Percentiles rank a stretch among this genome's conserved stretches.
phyloP scores from a whole-genome alignment of 805 yeast genomes.

The Diddensiella santjacobensis region DNA sequence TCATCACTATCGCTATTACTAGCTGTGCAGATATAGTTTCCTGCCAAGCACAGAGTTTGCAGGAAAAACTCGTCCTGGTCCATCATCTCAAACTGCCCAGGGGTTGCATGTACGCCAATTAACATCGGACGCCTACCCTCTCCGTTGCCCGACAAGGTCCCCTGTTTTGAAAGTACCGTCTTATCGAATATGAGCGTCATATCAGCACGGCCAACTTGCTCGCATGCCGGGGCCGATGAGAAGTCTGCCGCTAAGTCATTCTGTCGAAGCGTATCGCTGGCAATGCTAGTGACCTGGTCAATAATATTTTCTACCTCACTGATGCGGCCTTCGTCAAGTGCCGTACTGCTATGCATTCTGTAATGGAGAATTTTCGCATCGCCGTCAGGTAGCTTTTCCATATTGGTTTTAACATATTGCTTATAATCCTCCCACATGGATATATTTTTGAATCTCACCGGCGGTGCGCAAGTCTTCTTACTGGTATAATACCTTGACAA shows the following conservation, averaged over 20 bases:
- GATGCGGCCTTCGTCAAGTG: not conserved
- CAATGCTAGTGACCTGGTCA: not conserved
- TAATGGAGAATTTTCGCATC: not conserved
- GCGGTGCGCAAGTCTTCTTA: slow-evolving; percentile 7
- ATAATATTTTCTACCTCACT: slow-evolving; percentile 10
- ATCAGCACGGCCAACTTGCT: slow-evolving; percentile 14
- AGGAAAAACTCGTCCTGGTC: not conserved
- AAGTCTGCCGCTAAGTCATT: slow-evolving; percentile 11
- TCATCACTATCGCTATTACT: not conserved
- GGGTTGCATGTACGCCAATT: slow-evolving; percentile 12
- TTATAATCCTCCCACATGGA: slow-evolving; percentile 7
- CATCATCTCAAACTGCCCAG: not conserved
- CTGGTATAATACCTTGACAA: slow-evolving; percentile 5
- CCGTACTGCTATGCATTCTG: not conserved
- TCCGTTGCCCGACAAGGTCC: not conserved
- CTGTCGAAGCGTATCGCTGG: slow-evolving; percentile 13
- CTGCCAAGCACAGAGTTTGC: not conserved
- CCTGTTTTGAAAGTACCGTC: not conserved
- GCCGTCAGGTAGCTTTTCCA: not conserved
- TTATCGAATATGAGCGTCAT: slow-evolving; percentile 7
- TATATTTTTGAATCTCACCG: slow-evolving; percentile 1
- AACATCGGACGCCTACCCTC: slow-evolving; percentile 1
- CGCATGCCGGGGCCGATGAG: slow-evolving; percentile 3
- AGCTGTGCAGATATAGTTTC: not conserved
- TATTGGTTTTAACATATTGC: not conserved